Evolutionary conservation across 2,329 filamentous ascomycete genomes (phyloP), one percentile per base, ranked within the genome.

Genomic region (Pyrenophora tritici-repentis): DNA sequence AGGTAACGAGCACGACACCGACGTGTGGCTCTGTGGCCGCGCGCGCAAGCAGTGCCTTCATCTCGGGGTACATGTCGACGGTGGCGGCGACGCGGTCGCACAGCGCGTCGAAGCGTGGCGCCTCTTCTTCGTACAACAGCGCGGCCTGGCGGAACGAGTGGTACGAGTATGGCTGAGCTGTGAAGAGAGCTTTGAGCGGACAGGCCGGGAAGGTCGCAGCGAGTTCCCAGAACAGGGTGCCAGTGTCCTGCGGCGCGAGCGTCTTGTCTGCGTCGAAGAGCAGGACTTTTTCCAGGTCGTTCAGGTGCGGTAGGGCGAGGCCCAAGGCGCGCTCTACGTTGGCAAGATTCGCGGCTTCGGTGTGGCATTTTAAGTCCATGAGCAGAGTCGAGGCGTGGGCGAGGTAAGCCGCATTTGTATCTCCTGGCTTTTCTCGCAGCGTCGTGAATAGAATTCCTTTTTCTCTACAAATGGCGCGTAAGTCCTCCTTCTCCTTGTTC

Each of bases 211-310:
- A n/a, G n/a, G n/a, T n/a, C n/a, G n/a, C n/a, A n/a, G n/a, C n/a
- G n/a, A n/a, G n/a, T n/a, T 45, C 0, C 81, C 80, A 86, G 65
- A 85, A 85, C 45, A 82, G 33, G 0, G 32, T 46, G 0, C 80
- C 79, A 4, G 78, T 79, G 53, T 87, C 84, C 10, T 76, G 56
- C 1, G 76, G 48, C 4, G 76, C 67, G 45, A 88, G 65, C 0
- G 83, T 87, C 55, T 70, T 80, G 63, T 87, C 84, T 0, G 70
- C 84, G 53, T 88, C 85, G 2, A 88, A 39, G 0, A 86, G 77
- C 13, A 87, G 42, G 38, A 83, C 67, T 0, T 75, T 82, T 37
- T 81, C 59, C 7, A 38, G 24, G 6, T 29, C 6, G n/a, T 10
- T 12, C 24, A 31, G n/a, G n/a, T n/a, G n/a, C n/a, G n/a, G n/a